Base-by-base conservation (phyloP, 2,329 filamentous ascomycete species). In the Claviceps arundinis region DNA sequence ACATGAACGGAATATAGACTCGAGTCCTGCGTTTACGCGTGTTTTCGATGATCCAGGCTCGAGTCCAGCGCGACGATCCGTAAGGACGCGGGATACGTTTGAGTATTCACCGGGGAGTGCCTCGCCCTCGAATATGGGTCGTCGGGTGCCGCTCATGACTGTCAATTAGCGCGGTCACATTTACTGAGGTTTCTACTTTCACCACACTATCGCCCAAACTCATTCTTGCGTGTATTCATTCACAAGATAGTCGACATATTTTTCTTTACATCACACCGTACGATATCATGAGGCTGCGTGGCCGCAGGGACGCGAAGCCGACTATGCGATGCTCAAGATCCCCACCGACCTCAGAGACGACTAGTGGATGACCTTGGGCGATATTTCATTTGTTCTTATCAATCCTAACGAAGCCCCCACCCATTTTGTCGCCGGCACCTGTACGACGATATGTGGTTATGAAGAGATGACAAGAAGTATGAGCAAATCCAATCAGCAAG, bases 21-120 rank as follows among this genome's bases (percentile, higher is more conserved):
- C 77, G 2, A 84, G 80, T 59, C 81, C 81, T n/a, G 81, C 81
- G 1, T 85, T 85, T 56, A 84, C 80, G 2, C 70, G 78, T 24
- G 79, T 85, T 40, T 85, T 85, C 58, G 78, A 81, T 9, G 79
- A 83, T 45, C 80, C 81, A 1, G 72, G 73, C 41, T 71, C 75
- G 13, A 81, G 74, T 54, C 76, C 79, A 4, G n/a, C 13, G 22
- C 73, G 73, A 57, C 70, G 73, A 53, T 61, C 73, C 8, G 68
- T 70, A 30, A 73, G 75, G 57, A 79, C 71, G 55, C 76, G 74
- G 37, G 78, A 76, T 58, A 50, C 44, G 4, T 77, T 77, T 50
- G 73, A 73, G 54, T 66, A 66, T 50, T 76, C 80, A 14, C 68
- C 77, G 19, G 73, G 78, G 44, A 71, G 73, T 38, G 77, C 78